phyloP scores from a whole-genome alignment of 768 basidiomycete species.

The Xerocomellus chrysenteron region DNA sequence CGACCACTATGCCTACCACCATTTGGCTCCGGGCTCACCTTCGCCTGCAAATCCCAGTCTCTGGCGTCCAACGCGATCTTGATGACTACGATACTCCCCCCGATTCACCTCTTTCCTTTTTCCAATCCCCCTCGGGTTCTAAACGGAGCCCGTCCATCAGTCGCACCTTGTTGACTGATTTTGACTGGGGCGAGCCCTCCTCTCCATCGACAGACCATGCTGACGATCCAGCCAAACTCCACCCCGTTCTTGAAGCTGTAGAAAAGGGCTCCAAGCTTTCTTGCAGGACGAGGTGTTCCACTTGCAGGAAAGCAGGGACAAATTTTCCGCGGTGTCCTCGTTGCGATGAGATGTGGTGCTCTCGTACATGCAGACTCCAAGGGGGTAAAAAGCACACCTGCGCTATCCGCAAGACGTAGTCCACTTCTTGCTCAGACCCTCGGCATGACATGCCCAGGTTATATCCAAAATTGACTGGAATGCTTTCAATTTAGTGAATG shows the following conservation, averaged over 20 bases:
- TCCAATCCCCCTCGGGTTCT: conserved; percentile 13
- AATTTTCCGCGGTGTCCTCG: conserved; percentile 63
- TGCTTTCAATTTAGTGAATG: neutral
- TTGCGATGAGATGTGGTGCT: conserved; percentile 64
- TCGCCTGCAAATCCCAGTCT: conserved; percentile 16
- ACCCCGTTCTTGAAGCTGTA: conserved; percentile 50
- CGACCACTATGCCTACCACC: conserved; percentile 37
- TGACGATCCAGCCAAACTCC: conserved; percentile 11
- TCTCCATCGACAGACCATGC: conserved; percentile 21
- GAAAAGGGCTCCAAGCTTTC: conserved; percentile 56
- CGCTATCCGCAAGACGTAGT: conserved; percentile 14
- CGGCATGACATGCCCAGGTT: neutral
- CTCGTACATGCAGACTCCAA: conserved; percentile 55
- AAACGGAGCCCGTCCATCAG: conserved; percentile 40
- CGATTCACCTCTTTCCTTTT: conserved; percentile 28
- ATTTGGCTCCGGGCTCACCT: conserved; percentile 29
- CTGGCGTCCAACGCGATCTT: neutral
- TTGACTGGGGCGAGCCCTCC: conserved; percentile 11
- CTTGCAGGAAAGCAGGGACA: conserved; percentile 51
- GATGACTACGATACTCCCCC: conserved; percentile 28
- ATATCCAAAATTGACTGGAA: neutral
- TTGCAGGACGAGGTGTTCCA: conserved; percentile 42
- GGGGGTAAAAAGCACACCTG: conserved; percentile 55
- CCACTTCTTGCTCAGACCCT: neutral
- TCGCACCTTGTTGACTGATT: conserved; percentile 37